A percentile compares a stretch with the other conserved stretches of the same genome.
Conservation (phyloP, 768 basidiomycete genomes). For the Cubamyces sp. region DNA sequence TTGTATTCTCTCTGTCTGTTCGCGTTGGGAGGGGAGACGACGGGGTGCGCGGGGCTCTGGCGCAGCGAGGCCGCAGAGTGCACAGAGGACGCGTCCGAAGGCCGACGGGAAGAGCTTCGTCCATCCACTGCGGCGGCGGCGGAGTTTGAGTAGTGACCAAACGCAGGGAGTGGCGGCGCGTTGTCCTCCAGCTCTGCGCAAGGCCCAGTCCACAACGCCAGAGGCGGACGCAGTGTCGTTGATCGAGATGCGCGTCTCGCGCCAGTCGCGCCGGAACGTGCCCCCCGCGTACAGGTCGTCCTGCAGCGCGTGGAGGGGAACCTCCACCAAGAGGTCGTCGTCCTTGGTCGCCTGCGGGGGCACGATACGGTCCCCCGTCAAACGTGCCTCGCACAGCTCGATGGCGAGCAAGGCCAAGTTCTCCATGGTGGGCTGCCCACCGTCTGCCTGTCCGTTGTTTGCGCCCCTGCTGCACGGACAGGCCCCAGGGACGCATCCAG, state of each 20-base stretch:
- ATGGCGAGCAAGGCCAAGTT: conserved; percentile 75
- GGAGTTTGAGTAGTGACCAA: conserved; percentile 23
- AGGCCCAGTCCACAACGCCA: conserved; percentile 22
- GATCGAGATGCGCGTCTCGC: conserved; percentile 62
- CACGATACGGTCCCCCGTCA: conserved; percentile 62
- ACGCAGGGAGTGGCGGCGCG: conserved; percentile 33
- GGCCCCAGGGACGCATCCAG: conserved; percentile 55
- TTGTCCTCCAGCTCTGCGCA: conserved; percentile 36
- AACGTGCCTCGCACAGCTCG: conserved; percentile 66
- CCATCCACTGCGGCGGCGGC: conserved; percentile 16
- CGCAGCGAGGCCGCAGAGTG: conserved; percentile 41
- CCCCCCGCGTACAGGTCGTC: conserved; percentile 66
- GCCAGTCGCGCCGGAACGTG: conserved; percentile 76
- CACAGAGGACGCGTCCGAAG: conserved; percentile 56
- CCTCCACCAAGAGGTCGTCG: conserved; percentile 15
- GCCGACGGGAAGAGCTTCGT: conserved; percentile 44
- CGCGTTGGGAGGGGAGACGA: no score
- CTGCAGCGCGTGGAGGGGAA: conserved; percentile 55
- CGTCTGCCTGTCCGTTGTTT: conserved; percentile 40
- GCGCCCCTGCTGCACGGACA: conserved; percentile 45
- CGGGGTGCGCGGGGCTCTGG: conserved; percentile 52
- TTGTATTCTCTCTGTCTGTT: no score
- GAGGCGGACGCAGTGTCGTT: conserved; percentile 32
- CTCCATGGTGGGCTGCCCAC: conserved; percentile 49
- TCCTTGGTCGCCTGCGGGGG: conserved; percentile 43